phyloP scores from a whole-genome alignment of 2,329 filamentous ascomycete species.

The Chaetomium sp. region DNA sequence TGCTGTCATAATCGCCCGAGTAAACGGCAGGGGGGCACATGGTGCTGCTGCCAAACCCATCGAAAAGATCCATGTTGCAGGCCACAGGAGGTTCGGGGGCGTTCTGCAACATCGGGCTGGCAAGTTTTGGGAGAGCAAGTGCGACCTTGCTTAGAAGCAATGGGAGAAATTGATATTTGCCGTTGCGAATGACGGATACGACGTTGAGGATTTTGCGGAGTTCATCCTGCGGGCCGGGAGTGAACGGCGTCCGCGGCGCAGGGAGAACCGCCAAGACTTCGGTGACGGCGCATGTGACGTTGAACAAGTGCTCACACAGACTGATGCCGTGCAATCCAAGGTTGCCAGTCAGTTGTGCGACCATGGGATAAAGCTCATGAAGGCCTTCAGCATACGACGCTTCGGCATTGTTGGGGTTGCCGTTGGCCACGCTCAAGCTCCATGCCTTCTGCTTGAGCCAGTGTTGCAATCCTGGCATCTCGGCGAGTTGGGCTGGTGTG shows the following conservation, averaged over 20 bases:
- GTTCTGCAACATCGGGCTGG: slow-evolving; percentile 54
- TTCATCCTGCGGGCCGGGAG: slow-evolving; percentile 63
- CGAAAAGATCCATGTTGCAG: slow-evolving; percentile 54
- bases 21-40: slow-evolving; percentile 47
- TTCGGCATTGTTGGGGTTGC: slow-evolving; percentile 41
- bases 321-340: slow-evolving; percentile 71
- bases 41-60: slow-evolving; percentile 57
- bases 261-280: slow-evolving; percentile 65
- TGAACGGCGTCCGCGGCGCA: slow-evolving; percentile 54
- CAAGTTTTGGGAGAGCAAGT: slow-evolving; percentile 59
- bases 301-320: slow-evolving; percentile 73
- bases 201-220: slow-evolving; percentile 63
- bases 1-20: slow-evolving; percentile 44
- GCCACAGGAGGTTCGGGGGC: slow-evolving; percentile 44
- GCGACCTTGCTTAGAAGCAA: slow-evolving; percentile 70
- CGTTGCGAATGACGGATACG: slow-evolving; percentile 64
- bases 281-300: slow-evolving; percentile 65
- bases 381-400: slow-evolving; percentile 59
- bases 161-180: slow-evolving; percentile 69
- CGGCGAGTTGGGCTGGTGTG: slow-evolving; percentile 47
- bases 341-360: slow-evolving; percentile 63
- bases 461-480: slow-evolving; percentile 53
- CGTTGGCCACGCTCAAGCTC: slow-evolving; percentile 54
- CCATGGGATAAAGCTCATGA: slow-evolving; percentile 58
- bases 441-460: slow-evolving; percentile 60